Evolutionary conservation across 2,329 filamentous ascomycete species (phyloP).

Genomic region (Scopulariopsis brevicaulis): DNA sequence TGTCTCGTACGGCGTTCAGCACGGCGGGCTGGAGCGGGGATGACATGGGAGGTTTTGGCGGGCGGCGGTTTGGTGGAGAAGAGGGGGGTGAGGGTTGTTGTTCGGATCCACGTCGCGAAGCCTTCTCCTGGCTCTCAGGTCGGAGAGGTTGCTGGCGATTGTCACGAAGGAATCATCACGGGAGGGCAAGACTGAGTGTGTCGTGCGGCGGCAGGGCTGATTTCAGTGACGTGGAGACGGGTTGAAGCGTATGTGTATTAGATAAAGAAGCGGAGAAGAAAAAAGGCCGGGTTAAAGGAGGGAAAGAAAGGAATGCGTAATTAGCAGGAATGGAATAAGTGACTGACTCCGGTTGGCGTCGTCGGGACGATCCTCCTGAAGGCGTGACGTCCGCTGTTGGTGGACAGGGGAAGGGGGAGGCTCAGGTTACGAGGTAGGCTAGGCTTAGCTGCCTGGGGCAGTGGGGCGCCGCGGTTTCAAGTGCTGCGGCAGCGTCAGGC

Average conservation of each 20-base stretch:
- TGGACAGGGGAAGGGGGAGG: not conserved
- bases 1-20: conserved; percentile 4
- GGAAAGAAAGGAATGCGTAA: not conserved
- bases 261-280: not conserved
- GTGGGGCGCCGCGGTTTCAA: too few relatives aligned
- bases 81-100: not conserved
- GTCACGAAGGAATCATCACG: conserved; percentile 3
- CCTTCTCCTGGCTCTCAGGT: conserved; percentile 1
- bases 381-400: not conserved
- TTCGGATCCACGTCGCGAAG: not conserved
- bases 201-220: not conserved
- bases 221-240: not conserved
- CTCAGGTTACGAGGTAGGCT: not conserved
- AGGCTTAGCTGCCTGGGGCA: not conserved
- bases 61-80: not conserved
- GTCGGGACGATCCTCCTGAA: not conserved
- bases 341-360: not conserved
- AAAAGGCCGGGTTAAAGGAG: not conserved
- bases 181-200: not conserved
- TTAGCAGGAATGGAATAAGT: not conserved
- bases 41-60: not conserved
- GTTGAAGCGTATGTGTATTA: not conserved
- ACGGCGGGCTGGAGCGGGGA: conserved; percentile 4
- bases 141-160: not conserved
- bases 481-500: too few relatives aligned